Evolutionary conservation across 2,329 filamentous ascomycete species (phyloP).

Genomic region (Ciborinia camelliae): DNA sequence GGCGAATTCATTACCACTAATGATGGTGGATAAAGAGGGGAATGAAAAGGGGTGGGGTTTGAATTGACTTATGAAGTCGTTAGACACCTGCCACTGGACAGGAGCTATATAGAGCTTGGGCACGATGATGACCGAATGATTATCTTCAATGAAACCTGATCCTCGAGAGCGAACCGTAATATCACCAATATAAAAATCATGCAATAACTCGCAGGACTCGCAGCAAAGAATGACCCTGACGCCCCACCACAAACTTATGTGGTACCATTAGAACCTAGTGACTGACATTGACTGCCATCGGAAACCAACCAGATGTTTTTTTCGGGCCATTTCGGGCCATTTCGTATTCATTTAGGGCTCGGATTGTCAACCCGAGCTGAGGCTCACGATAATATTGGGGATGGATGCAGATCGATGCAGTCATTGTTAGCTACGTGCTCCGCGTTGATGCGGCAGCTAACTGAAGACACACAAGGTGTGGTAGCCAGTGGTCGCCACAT

Average conservation of each 20-base stretch:
- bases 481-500: background rate
- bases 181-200: slow-evolving; percentile 8
- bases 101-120: slow-evolving; percentile 8
- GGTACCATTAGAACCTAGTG: slow-evolving; percentile 6
- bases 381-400: background rate
- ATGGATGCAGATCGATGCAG: slow-evolving; percentile 11
- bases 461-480: background rate
- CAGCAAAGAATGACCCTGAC: slow-evolving; percentile 8
- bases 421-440: slow-evolving; percentile 14
- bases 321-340: background rate
- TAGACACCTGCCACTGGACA: slow-evolving; percentile 13
- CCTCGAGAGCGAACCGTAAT: background rate
- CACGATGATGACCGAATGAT: background rate
- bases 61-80: slow-evolving; percentile 12
- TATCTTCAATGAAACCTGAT: background rate
- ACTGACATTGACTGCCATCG: background rate
- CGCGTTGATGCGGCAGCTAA: slow-evolving; percentile 11
- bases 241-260: slow-evolving; percentile 18
- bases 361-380: slow-evolving; percentile 3
- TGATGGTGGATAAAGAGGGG: background rate
- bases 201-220: background rate
- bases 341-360: background rate
- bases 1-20: slow-evolving; percentile 2
- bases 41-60: background rate
- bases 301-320: background rate